Evolutionary conservation across 257 asterid species (phyloP).

Genomic region (Nicotiana sylvestris): DNA sequence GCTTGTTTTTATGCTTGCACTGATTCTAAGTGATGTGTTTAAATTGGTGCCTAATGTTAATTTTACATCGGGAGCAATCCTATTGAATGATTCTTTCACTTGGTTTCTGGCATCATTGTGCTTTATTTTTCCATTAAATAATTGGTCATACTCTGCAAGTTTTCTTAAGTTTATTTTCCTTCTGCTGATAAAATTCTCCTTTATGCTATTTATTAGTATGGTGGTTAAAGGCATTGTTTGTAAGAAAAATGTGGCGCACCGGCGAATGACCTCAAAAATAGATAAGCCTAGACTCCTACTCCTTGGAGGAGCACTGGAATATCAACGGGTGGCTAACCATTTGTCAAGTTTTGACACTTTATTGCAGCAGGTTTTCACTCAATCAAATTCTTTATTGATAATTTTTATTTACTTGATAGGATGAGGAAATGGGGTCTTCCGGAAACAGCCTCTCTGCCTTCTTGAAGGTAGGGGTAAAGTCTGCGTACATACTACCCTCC

Average conservation of each 20-base stretch:
- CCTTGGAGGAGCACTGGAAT: conserved; percentile 96
- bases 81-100: conserved; percentile 7
- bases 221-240: conserved; percentile 90
- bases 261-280: conserved; percentile 81
- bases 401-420: background rate
- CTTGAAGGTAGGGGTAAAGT: too few relatives aligned
- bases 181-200: conserved; percentile 25
- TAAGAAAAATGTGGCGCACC: conserved; percentile 94
- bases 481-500: too few relatives aligned
- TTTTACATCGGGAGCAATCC: conserved; percentile 1
- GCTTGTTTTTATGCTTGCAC: background rate
- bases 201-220: conserved; percentile 35
- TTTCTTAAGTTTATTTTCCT: conserved; percentile 9
- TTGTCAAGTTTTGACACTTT: conserved; percentile 93
- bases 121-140: background rate
- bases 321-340: conserved; percentile 87
- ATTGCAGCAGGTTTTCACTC: conserved; percentile 77
- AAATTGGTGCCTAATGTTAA: conserved; percentile 3
- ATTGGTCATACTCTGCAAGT: background rate
- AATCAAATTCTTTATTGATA: conserved; percentile 7
- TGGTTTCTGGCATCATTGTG: background rate
- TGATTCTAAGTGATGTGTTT: background rate
- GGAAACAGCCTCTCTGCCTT: too few relatives aligned
- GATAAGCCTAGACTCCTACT: conserved; percentile 80
- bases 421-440: background rate